Base-by-base conservation (phyloP, 176 grass and related monocot species). In the Oryza nivara region DNA sequence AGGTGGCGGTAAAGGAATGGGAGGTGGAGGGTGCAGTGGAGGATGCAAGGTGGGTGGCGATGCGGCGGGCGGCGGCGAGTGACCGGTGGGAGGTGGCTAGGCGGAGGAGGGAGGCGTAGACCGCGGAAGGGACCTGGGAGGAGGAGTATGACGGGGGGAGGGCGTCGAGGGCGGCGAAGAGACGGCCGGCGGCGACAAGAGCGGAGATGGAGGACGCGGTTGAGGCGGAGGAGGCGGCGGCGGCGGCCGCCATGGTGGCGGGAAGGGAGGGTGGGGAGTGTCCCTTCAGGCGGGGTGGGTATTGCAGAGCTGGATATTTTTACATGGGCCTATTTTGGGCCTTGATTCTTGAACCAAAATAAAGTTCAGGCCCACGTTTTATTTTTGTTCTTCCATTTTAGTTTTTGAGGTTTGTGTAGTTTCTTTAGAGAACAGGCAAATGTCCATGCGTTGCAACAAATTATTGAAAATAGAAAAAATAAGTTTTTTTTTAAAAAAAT, bases 61-160 rank as follows among this genome's bases (percentile, higher is more conserved):
- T 40, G 85, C 89, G 92, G 87, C 81, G 85, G 63, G 88, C 80
- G 65, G 85, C 89, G 28, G 83, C 84, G 71, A 86, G 68, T 41
- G 89, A 89, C 64, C 84, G n/a, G 34, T 41, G 70, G 69, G 77
- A 25, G 52, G 74, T 76, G 65, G 79, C 80, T 22, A 84, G 69
- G 38, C 47, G 80, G 83, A 86, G 77, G 68, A 91, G 82, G 19
- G 69, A 79, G 58, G 86, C 75, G 77, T 85, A 87, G 54, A 81
- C 65, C 23, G 77, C 38, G 41, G 72, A 71, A 14, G 85, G 85
- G 56, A 88, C 34, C 46, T 16, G 44, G 44, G 70, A 84, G 34
- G 85, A 80, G 56, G 65, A 47, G 6, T 9, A 81, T 28, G 66
- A 72, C 34, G 52, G 10, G 3, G 54, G 20, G 26, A 88, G 56